These are phyloP conservation scores for Erodium trifolium DNA, from an alignment of 441 rosid genomes.

Conservation along the genomic window DNA sequence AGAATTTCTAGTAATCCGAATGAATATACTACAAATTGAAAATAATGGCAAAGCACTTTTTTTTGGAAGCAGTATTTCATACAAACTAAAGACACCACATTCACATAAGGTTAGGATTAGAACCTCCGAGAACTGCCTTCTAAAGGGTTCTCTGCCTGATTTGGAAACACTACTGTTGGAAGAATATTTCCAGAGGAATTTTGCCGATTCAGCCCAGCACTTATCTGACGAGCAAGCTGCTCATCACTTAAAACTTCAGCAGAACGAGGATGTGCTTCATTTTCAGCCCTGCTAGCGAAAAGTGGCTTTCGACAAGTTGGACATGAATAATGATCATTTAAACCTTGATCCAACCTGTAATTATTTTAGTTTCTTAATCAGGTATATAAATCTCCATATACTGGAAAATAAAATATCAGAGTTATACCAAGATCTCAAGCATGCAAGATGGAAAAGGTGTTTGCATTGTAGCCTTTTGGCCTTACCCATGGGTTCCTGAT, in stretches of 20 bases:
- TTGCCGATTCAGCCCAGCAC: slow-evolving; percentile 53
- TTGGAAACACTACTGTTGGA: slow-evolving; percentile 60
- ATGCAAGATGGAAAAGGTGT: slow-evolving; percentile 94
- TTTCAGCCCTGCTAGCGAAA: slow-evolving; percentile 60
- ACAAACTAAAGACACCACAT: slow-evolving; percentile 13
- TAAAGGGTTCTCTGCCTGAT: slow-evolving; percentile 44
- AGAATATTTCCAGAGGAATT: slow-evolving; percentile 40
- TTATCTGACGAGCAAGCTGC: slow-evolving; percentile 69
- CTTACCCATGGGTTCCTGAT: slow-evolving; percentile 98
- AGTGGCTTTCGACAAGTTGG: slow-evolving; percentile 99
- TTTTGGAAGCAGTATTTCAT: background rate
- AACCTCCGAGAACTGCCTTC: slow-evolving; percentile 88
- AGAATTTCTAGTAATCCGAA: background rate
- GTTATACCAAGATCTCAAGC: slow-evolving; percentile 96
- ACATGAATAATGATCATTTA: slow-evolving; percentile 80
- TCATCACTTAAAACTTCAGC: slow-evolving; percentile 59
- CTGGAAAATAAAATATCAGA: slow-evolving; percentile 15
- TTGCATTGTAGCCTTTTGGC: slow-evolving; percentile 88
- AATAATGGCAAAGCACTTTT: background rate
- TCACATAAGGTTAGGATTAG: slow-evolving; percentile 24
- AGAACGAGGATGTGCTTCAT: slow-evolving; percentile 37
- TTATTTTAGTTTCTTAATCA: slow-evolving; percentile 22
- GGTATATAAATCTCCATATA: slow-evolving; percentile 16
- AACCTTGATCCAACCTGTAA: slow-evolving; percentile 98
- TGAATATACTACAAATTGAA: background rate